These are phyloP conservation scores for Phytophthora hybrid DNA, from an alignment of 352 stramenopile species.

Conservation along the genomic window DNA sequence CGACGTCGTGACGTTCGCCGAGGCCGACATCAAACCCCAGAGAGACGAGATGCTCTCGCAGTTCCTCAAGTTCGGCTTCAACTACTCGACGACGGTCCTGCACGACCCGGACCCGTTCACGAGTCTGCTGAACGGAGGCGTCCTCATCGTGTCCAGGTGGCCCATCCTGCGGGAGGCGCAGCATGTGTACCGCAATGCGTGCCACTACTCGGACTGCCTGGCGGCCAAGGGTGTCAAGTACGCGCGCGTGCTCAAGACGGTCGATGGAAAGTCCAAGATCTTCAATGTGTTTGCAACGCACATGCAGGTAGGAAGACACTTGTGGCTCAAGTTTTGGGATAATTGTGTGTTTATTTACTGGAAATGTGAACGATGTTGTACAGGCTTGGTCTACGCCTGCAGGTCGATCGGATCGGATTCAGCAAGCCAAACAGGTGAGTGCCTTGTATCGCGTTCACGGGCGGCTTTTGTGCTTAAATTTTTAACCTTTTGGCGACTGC, in stretches of 20 bases:
- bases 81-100: slow-evolving; percentile 73
- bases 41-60: slow-evolving; percentile 67
- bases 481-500: not conserved
- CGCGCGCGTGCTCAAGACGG: slow-evolving; percentile 73
- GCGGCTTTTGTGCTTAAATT: too few relatives aligned
- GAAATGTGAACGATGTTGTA: not conserved
- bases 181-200: slow-evolving; percentile 80
- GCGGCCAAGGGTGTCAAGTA: slow-evolving; percentile 89
- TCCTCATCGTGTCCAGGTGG: slow-evolving; percentile 87
- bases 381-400: slow-evolving; percentile 82
- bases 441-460: not conserved
- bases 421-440: slow-evolving; percentile 72
- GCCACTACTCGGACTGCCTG: slow-evolving; percentile 86
- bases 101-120: slow-evolving; percentile 85
- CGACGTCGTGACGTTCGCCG: slow-evolving; percentile 84
- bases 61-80: slow-evolving; percentile 65
- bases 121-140: slow-evolving; percentile 81
- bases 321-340: not conserved
- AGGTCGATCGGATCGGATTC: slow-evolving; percentile 64
- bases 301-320: slow-evolving; percentile 63
- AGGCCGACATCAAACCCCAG: slow-evolving; percentile 63
- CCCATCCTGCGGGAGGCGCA: slow-evolving; percentile 80
- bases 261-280: slow-evolving; percentile 59
- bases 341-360: not conserved
- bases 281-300: slow-evolving; percentile 90